Evolutionary conservation across 2,329 filamentous ascomycete genomes (phyloP).

Genomic region (Exserohilum turcica): DNA sequence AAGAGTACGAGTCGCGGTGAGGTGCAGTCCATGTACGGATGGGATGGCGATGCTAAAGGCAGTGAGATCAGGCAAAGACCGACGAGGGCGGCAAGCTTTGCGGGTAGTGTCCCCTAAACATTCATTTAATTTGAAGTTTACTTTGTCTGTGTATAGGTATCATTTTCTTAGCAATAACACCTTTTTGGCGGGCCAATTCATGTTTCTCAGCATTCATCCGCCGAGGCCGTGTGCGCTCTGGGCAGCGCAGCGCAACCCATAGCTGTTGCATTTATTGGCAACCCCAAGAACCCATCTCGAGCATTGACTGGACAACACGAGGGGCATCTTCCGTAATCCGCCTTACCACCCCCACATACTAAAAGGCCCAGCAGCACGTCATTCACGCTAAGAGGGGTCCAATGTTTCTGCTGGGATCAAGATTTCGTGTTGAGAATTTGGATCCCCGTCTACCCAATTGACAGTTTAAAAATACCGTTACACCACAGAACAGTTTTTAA

Average conservation of each 20-base stretch:
- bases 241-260: neutral
- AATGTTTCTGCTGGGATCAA: conserved; percentile 16
- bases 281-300: neutral
- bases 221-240: neutral
- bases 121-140: neutral
- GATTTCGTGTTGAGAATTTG: conserved; percentile 10
- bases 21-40: conserved; percentile 15
- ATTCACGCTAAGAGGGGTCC: conserved; percentile 35
- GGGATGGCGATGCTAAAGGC: conserved; percentile 14
- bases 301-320: neutral
- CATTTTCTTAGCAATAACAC: neutral
- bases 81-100: conserved; percentile 38
- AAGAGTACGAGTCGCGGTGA: conserved; percentile 33
- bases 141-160: neutral
- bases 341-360: conserved; percentile 19
- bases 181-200: neutral
- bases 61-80: conserved; percentile 19
- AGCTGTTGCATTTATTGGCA: neutral
- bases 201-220: neutral
- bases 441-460: conserved; percentile 15
- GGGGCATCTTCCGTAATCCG: conserved; percentile 5
- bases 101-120: conserved; percentile 14
- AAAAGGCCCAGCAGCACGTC: conserved; percentile 28
- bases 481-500: neutral
- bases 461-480: conserved; percentile 8